Conservation (phyloP, 306 rosid species). For the Glycine tomentella region DNA sequence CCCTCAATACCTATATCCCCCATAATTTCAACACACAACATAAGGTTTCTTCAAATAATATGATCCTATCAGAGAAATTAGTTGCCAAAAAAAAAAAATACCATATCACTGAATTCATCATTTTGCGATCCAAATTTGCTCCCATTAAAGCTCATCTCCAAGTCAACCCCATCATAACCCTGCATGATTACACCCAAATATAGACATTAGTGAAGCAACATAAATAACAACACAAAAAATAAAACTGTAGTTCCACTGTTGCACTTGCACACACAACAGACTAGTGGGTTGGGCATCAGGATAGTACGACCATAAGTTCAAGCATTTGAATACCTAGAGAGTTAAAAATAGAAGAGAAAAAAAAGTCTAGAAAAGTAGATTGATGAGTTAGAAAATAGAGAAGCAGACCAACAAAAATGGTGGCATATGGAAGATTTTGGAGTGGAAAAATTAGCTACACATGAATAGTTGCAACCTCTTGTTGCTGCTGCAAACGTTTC, state of each 20-base stretch:
- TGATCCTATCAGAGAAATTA: constrained; percentile 5
- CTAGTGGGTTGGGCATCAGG: not conserved
- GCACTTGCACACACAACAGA: not conserved
- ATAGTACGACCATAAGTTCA: not conserved
- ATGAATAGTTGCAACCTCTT: constrained; percentile 61
- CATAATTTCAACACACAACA: not conserved
- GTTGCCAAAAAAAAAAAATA: constrained; percentile 36
- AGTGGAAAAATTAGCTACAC: constrained; percentile 20
- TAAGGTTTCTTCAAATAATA: constrained; percentile 31
- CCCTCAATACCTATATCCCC: not conserved
- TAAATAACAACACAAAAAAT: not conserved
- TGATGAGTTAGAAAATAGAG: not conserved
- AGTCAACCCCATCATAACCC: constrained; percentile 78
- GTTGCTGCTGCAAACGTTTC: constrained; percentile 76
- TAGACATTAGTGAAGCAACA: constrained; percentile 24
- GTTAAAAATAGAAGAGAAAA: not conserved
- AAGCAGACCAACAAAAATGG: constrained; percentile 5
- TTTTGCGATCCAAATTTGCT: constrained; percentile 57
- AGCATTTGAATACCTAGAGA: constrained; percentile 21
- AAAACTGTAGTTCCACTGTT: not conserved
- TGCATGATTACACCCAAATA: constrained; percentile 49
- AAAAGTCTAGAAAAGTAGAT: constrained; percentile 8
- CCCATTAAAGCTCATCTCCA: constrained; percentile 79
- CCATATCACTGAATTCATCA: constrained; percentile 65
- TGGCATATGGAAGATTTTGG: not conserved